These are phyloP conservation scores for Oryza brachyantha DNA, from an alignment of 176 grass and related monocot genomes.

Conservation along the genomic window DNA sequence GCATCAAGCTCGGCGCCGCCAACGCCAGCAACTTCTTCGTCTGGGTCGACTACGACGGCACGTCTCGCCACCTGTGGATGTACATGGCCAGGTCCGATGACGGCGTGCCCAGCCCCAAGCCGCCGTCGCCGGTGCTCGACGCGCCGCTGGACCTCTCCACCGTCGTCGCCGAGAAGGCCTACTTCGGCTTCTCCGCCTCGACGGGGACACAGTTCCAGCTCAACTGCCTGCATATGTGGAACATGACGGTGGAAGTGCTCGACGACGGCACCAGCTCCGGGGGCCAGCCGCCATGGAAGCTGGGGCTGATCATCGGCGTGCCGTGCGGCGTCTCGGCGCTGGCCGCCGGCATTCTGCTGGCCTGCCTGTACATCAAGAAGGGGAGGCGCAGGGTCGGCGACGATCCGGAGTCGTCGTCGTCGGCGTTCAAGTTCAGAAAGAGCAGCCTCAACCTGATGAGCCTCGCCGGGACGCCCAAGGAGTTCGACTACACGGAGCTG, in stretches of 20 bases:
- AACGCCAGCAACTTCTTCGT: constrained; percentile 36
- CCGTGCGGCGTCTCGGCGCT: neutral
- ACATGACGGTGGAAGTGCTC: constrained; percentile 42
- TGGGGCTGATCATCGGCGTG: constrained; percentile 22
- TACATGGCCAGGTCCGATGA: constrained; percentile 19
- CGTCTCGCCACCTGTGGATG: constrained; percentile 18
- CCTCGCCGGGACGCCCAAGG: constrained; percentile 44
- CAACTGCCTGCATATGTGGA: constrained; percentile 57
- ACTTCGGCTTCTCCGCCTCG: constrained; percentile 50
- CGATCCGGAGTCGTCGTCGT: neutral
- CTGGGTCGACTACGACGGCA: constrained; percentile 50
- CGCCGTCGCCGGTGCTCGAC: neutral
- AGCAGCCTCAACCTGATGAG: constrained; percentile 18
- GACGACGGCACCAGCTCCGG: neutral
- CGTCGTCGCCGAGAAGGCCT: neutral
- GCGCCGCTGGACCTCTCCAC: constrained; percentile 33
- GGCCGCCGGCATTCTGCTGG: neutral
- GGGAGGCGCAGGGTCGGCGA: constrained; percentile 20
- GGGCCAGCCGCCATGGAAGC: neutral
- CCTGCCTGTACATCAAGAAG: constrained; percentile 14
- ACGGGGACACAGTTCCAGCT: constrained; percentile 39
- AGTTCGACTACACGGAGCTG: constrained; percentile 49
- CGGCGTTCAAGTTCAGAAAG: neutral
- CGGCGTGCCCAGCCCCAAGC: neutral
- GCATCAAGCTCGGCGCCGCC: constrained; percentile 27